These are phyloP conservation scores for Lactarius psammicola DNA, from an alignment of 768 basidiomycete species.

Conservation along the genomic window DNA sequence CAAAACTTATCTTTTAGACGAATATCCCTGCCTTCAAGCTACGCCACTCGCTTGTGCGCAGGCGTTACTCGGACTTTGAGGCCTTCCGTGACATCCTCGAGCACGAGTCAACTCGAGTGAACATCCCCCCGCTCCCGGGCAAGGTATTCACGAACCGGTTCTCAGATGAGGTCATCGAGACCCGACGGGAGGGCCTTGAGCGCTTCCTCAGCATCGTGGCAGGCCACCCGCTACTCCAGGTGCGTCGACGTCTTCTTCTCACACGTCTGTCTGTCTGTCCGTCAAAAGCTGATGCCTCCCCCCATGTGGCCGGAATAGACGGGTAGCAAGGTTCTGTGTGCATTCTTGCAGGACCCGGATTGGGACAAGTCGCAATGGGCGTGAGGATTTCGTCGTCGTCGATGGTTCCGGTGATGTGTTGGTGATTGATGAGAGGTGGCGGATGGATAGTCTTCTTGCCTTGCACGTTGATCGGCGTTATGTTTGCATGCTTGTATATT, in stretches of 20 bases:
- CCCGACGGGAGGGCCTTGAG: slow-evolving; percentile 87
- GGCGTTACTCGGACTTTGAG: slow-evolving; percentile 67
- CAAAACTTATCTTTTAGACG: slow-evolving; percentile 52
- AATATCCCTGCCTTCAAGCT: slow-evolving; percentile 99
- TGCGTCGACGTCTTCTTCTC: slow-evolving; percentile 37
- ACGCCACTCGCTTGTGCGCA: slow-evolving; percentile 60
- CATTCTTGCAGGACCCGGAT: slow-evolving; percentile 90
- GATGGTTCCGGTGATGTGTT: background rate
- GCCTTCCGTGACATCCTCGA: slow-evolving; percentile 98
- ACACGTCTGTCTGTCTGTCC: slow-evolving; percentile 12
- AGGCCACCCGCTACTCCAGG: slow-evolving; percentile 95
- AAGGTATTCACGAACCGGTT: slow-evolving; percentile 99
- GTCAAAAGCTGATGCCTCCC: no score
- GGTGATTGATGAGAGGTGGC: background rate
- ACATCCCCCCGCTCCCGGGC: slow-evolving; percentile 95
- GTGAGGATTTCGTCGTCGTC: slow-evolving; percentile 39
- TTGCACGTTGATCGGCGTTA: slow-evolving; percentile 10
- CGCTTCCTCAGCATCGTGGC: slow-evolving; percentile 95
- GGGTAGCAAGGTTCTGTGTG: slow-evolving; percentile 94
- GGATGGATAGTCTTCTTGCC: slow-evolving; percentile 1
- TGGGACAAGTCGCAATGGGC: slow-evolving; percentile 86
- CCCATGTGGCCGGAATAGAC: slow-evolving; percentile 50
- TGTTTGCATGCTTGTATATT: slow-evolving; percentile 14
- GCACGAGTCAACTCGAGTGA: slow-evolving; percentile 94
- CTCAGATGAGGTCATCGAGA: slow-evolving; percentile 96